A percentile compares a stretch with the other conserved stretches of the same genome.
phyloP scores from a whole-genome alignment of 148 eudicot species.

The Rhododendron ovatum region DNA sequence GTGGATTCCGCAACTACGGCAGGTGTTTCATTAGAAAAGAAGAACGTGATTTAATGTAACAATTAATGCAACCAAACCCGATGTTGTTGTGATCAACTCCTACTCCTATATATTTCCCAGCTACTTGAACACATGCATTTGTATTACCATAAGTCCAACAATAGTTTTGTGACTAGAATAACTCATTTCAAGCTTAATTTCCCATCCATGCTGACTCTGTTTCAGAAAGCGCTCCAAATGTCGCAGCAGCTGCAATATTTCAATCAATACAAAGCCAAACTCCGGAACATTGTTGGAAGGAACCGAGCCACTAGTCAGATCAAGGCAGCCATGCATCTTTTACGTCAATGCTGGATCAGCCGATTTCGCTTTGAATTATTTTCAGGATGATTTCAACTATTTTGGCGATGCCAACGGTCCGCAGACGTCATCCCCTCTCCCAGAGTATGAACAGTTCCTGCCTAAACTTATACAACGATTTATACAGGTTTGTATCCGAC shows the following conservation, averaged over 20 bases:
- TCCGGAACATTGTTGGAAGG: background rate
- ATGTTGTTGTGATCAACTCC: background rate
- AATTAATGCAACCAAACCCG: background rate
- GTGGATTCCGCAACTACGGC: too few relatives aligned
- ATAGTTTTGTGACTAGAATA: background rate
- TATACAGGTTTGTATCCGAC: background rate
- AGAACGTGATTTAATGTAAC: too few relatives aligned
- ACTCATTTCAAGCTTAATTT: background rate
- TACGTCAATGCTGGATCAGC: constrained; percentile 1
- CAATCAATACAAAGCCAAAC: background rate
- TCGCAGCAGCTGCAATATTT: background rate
- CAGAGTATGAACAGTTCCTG: background rate
- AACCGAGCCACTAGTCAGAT: background rate
- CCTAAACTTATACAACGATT: background rate
- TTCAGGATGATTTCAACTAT: background rate
- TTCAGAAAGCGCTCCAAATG: constrained; percentile 6
- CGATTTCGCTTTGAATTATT: background rate
- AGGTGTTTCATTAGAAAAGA: too few relatives aligned
- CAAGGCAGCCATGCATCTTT: background rate
- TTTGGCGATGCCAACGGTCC: background rate
- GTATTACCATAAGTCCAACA: background rate
- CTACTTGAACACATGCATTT: background rate
- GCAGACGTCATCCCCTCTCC: background rate
- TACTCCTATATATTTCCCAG: background rate
- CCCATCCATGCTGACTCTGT: background rate